Evolutionary conservation across 2,329 filamentous ascomycete species (phyloP), one percentile per base, ranked within the genome.

Genomic region (Nothopassalora personata): DNA sequence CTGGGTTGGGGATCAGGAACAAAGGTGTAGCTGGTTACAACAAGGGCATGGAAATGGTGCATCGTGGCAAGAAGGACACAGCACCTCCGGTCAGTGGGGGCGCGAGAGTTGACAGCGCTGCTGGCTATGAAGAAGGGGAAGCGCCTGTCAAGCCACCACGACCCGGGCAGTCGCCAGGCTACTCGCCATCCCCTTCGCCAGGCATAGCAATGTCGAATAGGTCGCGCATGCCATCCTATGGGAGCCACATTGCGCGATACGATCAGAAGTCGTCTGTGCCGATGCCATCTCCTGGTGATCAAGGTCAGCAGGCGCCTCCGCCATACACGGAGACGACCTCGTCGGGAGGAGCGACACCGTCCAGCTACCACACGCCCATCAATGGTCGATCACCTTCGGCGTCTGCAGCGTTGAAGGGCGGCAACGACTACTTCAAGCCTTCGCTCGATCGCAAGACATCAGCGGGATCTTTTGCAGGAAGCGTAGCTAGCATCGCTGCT

Each of bases 1-100:
- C 79, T 28, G 77, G 79, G 4, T 69, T 80, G 46, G 78, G 78
- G 4, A 72, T 80, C 28, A 71, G 78, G 50, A 80, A 80, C 56
- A 68, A 65, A 49, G 61, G 67, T 30, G 30, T 33, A 11, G 49
- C 49, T 3, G 49, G 49, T 30, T 51, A 30, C 10, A 51, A 51
- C 49, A 51, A 51, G n/a, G 49, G 49, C 30, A n/a, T 43, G 11
- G 19, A 28, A 43, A 53, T 50, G 51, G 60, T 55, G 4, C 53
- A 55, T 47, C 46, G 60, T 9, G 58, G 53, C 45, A 50, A 56
- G 56, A 59, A 53, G 49, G 49, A 51, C 15, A 19, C 5, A 15
- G 11, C 30, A n/a, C 49, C 11, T 34, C 30, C 56, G 2, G 27
- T 27, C 6, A 54, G 50, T 43, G 58, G 54, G 9, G 49, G 56